Evolutionary conservation across 1,284 basidiomycete genomes (phyloP).

Genomic region (Microbotryomycetes sp.): DNA sequence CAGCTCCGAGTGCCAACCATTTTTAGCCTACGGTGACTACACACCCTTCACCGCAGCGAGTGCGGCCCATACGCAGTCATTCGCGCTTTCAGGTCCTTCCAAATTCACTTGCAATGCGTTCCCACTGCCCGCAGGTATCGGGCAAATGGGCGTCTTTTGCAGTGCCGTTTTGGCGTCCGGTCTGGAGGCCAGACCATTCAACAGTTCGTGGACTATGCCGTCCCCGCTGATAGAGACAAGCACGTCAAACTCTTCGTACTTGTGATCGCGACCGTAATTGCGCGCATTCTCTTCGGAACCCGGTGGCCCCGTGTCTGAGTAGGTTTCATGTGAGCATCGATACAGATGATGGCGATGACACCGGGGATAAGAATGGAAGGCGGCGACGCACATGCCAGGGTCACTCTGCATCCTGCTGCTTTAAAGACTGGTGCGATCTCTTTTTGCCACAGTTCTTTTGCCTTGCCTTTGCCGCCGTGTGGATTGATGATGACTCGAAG

Average conservation of each 20-base stretch:
- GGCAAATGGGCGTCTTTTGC: conserved; percentile 60
- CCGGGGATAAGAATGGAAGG: neutral
- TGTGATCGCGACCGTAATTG: conserved; percentile 58
- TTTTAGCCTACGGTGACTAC: too few species aligned
- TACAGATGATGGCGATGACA: neutral
- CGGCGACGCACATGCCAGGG: conserved; percentile 52
- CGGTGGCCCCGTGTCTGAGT: conserved; percentile 60
- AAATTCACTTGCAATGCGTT: conserved; percentile 73
- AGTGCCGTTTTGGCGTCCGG: conserved; percentile 63
- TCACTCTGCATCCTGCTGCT: conserved; percentile 63
- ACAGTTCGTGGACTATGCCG: conserved; percentile 79
- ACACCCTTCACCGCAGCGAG: conserved; percentile 25
- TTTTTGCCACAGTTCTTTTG: conserved; percentile 53
- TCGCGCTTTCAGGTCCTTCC: conserved; percentile 47
- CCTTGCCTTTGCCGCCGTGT: conserved; percentile 75
- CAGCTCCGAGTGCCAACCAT: neutral
- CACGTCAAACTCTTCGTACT: conserved; percentile 60
- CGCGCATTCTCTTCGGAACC: conserved; percentile 54
- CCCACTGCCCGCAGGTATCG: conserved; percentile 80
- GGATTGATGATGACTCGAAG: conserved; percentile 75
- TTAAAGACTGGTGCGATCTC: conserved; percentile 70
- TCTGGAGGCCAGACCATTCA: conserved; percentile 81
- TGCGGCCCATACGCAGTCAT: conserved; percentile 38
- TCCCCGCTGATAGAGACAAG: conserved; percentile 83
- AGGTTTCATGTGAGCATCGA: neutral